Evolutionary conservation across 495 filamentous ascomycete species (phyloP).

Genomic region (Penicillium silybi): DNA sequence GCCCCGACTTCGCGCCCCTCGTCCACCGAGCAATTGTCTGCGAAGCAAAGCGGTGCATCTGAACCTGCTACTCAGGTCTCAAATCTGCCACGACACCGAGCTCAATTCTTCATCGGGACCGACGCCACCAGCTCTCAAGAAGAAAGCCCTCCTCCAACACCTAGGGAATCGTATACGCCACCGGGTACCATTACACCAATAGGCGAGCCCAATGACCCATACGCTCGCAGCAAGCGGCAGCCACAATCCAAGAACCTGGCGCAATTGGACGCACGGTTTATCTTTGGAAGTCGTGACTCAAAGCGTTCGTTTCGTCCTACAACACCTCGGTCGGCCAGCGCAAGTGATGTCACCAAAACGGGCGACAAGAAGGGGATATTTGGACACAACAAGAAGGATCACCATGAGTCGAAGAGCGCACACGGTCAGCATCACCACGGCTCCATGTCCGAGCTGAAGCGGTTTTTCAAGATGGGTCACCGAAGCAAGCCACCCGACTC

Average conservation of each 20-base stretch:
- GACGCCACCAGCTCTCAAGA: constrained; percentile 47
- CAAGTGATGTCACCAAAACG: constrained; percentile 41
- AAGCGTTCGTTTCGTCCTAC: constrained; percentile 40
- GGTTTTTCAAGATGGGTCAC: constrained; percentile 77
- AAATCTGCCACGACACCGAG: constrained; percentile 53
- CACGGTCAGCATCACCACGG: constrained; percentile 51
- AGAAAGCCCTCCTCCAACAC: constrained; percentile 51
- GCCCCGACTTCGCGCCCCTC: constrained; percentile 42
- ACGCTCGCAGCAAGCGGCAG: constrained; percentile 75
- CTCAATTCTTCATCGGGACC: constrained; percentile 71
- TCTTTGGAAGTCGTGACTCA: constrained; percentile 65
- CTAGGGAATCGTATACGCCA: constrained; percentile 56
- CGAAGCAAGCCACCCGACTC: constrained; percentile 65
- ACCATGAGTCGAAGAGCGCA: constrained; percentile 30
- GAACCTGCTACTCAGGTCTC: constrained; percentile 36
- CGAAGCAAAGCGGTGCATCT: constrained; percentile 31
- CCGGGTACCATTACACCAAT: constrained; percentile 69
- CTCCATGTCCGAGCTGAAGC: constrained; percentile 91
- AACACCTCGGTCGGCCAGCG: constrained; percentile 43
- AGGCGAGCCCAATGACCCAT: constrained; percentile 83
- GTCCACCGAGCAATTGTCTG: constrained; percentile 40
- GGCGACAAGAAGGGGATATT: constrained; percentile 47
- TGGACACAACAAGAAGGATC: constrained; percentile 43
- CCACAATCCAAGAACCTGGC: constrained; percentile 65
- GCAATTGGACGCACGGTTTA: constrained; percentile 76